These are phyloP conservation scores for Aureobasidium lini DNA, from an alignment of 2,329 filamentous ascomycete species.

Conservation along the genomic window DNA sequence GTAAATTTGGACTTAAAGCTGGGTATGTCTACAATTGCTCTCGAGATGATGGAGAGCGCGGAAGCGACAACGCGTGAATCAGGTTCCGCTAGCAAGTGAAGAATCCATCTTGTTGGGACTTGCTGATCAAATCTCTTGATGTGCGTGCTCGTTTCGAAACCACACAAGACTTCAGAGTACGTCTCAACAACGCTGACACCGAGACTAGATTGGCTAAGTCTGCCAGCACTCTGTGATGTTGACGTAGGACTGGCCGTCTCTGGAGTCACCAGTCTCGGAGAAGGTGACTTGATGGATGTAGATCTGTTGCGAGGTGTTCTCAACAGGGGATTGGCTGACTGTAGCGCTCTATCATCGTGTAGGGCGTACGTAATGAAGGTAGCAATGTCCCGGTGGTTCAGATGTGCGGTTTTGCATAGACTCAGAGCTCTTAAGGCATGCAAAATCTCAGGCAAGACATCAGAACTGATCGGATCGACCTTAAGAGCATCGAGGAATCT, in stretches of 20 bases:
- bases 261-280: background rate
- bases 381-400: slow-evolving; percentile 78
- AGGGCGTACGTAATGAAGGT: slow-evolving; percentile 91
- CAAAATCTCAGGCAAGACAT: slow-evolving; percentile 69
- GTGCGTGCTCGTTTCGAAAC: slow-evolving; percentile 57
- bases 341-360: slow-evolving; percentile 45
- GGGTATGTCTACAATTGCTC: slow-evolving; percentile 68
- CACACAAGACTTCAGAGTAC: slow-evolving; percentile 71
- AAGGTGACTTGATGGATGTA: background rate
- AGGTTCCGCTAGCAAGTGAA: slow-evolving; percentile 83
- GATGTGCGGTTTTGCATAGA: slow-evolving; percentile 70
- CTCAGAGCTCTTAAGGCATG: slow-evolving; percentile 72
- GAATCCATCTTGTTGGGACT: slow-evolving; percentile 73
- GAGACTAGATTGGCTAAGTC: slow-evolving; percentile 55
- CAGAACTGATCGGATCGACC: slow-evolving; percentile 65
- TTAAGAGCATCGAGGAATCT: slow-evolving; percentile 85
- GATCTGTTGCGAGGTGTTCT: slow-evolving; percentile 2
- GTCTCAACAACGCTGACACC: slow-evolving; percentile 69
- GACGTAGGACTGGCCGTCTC: background rate
- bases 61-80: slow-evolving; percentile 76
- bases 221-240: background rate
- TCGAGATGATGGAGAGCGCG: slow-evolving; percentile 73
- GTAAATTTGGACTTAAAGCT: slow-evolving; percentile 86
- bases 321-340: background rate
- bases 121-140: slow-evolving; percentile 87